phyloP scores from a whole-genome alignment of 176 grass and related monocot species.

The Avena insularis region DNA sequence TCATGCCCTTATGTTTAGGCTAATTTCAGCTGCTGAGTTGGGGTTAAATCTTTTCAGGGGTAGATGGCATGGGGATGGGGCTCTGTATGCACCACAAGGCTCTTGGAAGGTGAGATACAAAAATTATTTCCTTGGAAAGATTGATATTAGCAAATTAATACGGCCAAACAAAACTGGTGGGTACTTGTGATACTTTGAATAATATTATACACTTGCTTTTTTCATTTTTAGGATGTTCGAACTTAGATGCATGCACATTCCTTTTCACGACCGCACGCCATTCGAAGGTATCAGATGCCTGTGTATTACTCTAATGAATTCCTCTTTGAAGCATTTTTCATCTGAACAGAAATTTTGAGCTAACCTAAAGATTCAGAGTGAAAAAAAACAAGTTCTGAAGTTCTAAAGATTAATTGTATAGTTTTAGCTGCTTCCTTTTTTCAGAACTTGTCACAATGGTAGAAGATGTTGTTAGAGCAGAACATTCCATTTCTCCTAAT shows the following conservation, averaged over 20 bases:
- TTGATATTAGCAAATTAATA: neutral
- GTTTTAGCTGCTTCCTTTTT: conserved; percentile 48
- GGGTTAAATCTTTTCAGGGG: conserved; percentile 32
- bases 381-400: neutral
- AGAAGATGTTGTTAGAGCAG: conserved; percentile 63
- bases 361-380: neutral
- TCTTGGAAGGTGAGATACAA: conserved; percentile 60
- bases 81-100: conserved; percentile 85
- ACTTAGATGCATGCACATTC: conserved; percentile 73
- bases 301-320: neutral
- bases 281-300: conserved; percentile 60
- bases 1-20: neutral
- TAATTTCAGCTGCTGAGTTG: neutral
- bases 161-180: neutral
- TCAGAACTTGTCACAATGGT: conserved; percentile 74
- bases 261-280: conserved; percentile 64
- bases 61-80: conserved; percentile 68
- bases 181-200: neutral
- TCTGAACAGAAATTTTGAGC: neutral
- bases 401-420: conserved; percentile 32
- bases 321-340: neutral
- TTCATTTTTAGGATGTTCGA: conserved; percentile 65
- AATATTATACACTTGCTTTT: neutral
- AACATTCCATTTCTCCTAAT: conserved; percentile 57
- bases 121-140: neutral